Conservation (phyloP, 2,329 filamentous ascomycete species). For the Cladosporium colombiae region DNA sequence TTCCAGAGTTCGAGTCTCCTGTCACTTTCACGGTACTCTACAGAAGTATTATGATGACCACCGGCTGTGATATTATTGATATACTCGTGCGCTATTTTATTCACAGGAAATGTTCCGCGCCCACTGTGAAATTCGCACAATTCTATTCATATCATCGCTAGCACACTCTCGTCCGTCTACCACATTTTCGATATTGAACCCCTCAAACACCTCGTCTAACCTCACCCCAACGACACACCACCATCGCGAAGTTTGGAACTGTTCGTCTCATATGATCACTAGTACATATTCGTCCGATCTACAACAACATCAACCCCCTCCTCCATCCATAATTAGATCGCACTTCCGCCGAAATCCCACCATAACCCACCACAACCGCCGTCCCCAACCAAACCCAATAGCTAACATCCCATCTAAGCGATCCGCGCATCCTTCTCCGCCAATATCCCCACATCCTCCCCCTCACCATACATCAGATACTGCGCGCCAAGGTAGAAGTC, state of each 20-base stretch:
- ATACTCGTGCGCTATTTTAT: background rate
- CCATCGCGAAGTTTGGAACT: background rate
- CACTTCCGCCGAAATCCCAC: background rate
- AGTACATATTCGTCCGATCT: background rate
- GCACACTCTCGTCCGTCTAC: background rate
- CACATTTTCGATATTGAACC: background rate
- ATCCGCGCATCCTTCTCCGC: constrained; percentile 32
- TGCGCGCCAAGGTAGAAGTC: constrained; percentile 74
- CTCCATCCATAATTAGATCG: background rate
- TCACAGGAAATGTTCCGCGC: background rate
- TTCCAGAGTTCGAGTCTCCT: background rate
- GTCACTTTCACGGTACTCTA: background rate
- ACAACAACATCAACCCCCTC: background rate
- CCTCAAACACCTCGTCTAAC: background rate
- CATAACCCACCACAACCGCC: background rate
- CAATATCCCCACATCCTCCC: constrained; percentile 34
- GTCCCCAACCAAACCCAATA: constrained; percentile 12
- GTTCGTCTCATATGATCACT: background rate
- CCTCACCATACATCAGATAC: constrained; percentile 68
- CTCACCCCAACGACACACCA: background rate
- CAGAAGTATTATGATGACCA: background rate
- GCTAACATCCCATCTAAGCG: constrained; percentile 23
- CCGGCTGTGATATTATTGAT: background rate
- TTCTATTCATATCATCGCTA: background rate
- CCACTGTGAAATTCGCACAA: background rate